Evolutionary conservation across 2,329 filamentous ascomycete genomes (phyloP), one percentile per base, ranked within the genome.

Genomic region (Truncatella angustata): DNA sequence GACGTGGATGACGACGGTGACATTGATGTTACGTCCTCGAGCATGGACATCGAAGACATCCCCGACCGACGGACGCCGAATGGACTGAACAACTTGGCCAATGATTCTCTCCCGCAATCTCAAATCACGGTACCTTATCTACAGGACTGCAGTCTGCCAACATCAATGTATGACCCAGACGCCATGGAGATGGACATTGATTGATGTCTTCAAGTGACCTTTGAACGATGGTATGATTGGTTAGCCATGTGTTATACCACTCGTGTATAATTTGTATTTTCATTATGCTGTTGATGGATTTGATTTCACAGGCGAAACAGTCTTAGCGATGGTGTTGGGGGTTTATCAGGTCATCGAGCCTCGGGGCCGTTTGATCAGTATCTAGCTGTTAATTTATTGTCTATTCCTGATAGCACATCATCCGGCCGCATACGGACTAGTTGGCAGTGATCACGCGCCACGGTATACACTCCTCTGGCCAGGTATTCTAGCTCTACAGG

Each of bases 121-220:
- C 18, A 32, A 12, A 11, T 16, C 7, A 23, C 26, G 26, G 26
- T 16, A 16, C 14, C 36, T 39, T 11, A 9, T 18, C 10, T 20
- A 23, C 36, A 5, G 16, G 14, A 12, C 30, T n/a, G 37, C 14
- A 21, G 20, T 10, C 20, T 18, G 11, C 32, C 32, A 18, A 16
- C 28, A 16, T 6, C 45, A 4, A 23, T 4, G 10, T 49, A 49
- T 26, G 45, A 39, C 20, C 21, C 30, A 5, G 28, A 46, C 4
- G 43, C 28, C 4, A 46, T 88, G 61, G 85, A 84, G 54, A 80
- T 67, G 65, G 63, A 42, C 53, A 45, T 23, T 16, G 39, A 50
- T 30, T 46, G 26, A 46, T 46, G 37, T 39, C 16, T 18, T 40
- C 18, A 20, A 20, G 6, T 12, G 35, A 20, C 6, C 14, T 40